Conservation (phyloP, 2,329 filamentous ascomycete species). For the Aspergillus sergii region DNA sequence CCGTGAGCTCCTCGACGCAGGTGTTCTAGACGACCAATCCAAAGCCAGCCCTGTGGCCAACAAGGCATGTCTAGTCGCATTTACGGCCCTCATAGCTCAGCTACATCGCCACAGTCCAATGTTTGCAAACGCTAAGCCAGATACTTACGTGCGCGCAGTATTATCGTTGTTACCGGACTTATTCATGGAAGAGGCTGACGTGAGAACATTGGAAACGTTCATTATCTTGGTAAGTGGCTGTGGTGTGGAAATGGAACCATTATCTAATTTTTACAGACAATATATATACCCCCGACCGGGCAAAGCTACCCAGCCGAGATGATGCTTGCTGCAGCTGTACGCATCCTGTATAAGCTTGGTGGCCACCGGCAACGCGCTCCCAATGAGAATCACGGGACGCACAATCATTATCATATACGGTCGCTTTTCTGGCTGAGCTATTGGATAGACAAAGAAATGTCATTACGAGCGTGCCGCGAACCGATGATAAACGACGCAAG, state of each 20-base stretch:
- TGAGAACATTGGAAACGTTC: conserved; percentile 26
- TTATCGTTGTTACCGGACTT: conserved; percentile 24
- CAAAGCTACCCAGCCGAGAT: conserved; percentile 26
- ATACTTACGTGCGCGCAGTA: conserved; percentile 24
- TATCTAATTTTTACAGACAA: conserved; percentile 14
- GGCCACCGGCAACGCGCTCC: conserved; percentile 9
- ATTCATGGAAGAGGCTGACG: conserved; percentile 21
- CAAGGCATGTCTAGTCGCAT: conserved; percentile 24
- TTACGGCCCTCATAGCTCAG: conserved; percentile 28
- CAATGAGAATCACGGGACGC: neutral
- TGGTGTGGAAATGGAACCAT: neutral
- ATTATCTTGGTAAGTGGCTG: conserved; percentile 22
- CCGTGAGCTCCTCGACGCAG: conserved; percentile 15
- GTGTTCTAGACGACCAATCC: conserved; percentile 12
- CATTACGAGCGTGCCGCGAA: conserved; percentile 22
- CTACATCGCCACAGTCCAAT: conserved; percentile 24
- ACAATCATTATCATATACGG: conserved; percentile 18
- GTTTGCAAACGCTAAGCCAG: conserved; percentile 23
- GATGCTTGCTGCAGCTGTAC: conserved; percentile 26
- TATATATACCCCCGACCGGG: conserved; percentile 26
- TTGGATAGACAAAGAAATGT: conserved; percentile 28
- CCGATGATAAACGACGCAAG: conserved; percentile 27
- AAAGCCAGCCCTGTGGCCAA: conserved; percentile 13
- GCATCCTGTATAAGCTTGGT: conserved; percentile 25
- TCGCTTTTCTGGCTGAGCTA: conserved; percentile 30